Evolutionary conservation across 2,329 filamentous ascomycete species (phyloP).

Genomic region (Teratosphaeria gauchensis): DNA sequence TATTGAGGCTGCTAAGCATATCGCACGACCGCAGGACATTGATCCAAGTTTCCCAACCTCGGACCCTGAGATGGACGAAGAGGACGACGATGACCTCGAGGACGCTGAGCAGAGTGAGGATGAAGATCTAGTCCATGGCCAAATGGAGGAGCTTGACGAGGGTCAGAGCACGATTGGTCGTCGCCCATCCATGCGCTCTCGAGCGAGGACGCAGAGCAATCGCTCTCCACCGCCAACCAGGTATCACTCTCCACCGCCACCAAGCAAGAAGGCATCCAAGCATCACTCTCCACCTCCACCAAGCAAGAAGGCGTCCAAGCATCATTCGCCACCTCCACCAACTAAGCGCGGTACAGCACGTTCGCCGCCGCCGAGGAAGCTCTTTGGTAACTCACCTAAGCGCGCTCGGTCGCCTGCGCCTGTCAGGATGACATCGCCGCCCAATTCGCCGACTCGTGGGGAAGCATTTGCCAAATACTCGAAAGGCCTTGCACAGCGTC

Average conservation of each 20-base stretch:
- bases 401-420: slow-evolving; percentile 41
- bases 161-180: slow-evolving; percentile 1
- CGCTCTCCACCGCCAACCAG: slow-evolving; percentile 30
- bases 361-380: slow-evolving; percentile 38
- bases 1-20: slow-evolving; percentile 70
- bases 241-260: slow-evolving; percentile 13
- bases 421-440: slow-evolving; percentile 52
- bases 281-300: slow-evolving; percentile 24
- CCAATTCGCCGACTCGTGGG: slow-evolving; percentile 42
- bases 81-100: slow-evolving; percentile 57
- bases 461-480: slow-evolving; percentile 40
- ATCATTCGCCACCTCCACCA: slow-evolving; percentile 21
- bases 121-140: slow-evolving; percentile 55
- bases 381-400: slow-evolving; percentile 63
- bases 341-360: slow-evolving; percentile 11
- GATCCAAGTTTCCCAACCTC: slow-evolving; percentile 96
- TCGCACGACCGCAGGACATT: slow-evolving; percentile 85
- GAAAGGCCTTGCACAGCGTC: slow-evolving; percentile 48
- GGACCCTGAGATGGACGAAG: slow-evolving; percentile 75
- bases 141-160: slow-evolving; percentile 23
- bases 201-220: slow-evolving; percentile 9
- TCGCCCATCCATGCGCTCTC: slow-evolving; percentile 26
- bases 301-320: slow-evolving; percentile 43
- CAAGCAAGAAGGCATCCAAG: slow-evolving; percentile 41
- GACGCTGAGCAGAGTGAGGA: slow-evolving; percentile 52